Evolutionary conservation across 495 filamentous ascomycete species (phyloP), one percentile per base, ranked within the genome.

Genomic region (Lichenothelia convexa): DNA sequence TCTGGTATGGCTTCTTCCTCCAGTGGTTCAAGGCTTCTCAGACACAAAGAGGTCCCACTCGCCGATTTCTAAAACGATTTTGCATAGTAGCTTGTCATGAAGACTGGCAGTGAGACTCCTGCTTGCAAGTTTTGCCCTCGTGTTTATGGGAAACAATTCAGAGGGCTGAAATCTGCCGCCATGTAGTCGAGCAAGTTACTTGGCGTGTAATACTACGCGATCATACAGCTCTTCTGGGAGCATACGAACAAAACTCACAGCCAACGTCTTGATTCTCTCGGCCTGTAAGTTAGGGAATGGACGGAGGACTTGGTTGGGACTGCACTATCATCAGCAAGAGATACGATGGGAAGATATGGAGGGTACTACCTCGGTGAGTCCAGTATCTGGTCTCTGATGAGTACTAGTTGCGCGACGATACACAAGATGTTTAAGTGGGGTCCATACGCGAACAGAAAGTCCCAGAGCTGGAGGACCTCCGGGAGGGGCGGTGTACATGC

Each of bases 401-500:
- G 68, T 27, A 92, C 70, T 33, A 99, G 60, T 56, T 99, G 89
- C n/a, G 85, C 84, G 18, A 95, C 91, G 44, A 99, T 93, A 49
- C 91, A 95, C 7, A 99, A 52, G 34, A 99, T 80, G 46, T 99
- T 99, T 32, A 95, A 51, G 56, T 95, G 91, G 22, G 82, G 68
- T 0, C 89, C 89, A 47, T 93, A 99, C 0, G 89, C 86, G 50
- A 99, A 84, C 9, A 95, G 62, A 46, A 99, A 99, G 54, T 99
- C 89, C 89, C 89, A 99, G n/a, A 95, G 65, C 36, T 78, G 71
- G 23, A 97, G 60, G 4, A 99, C 89, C 50, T 99, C 87, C 0
- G 86, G 89, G 23, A 99, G 55, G 2, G 89, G 91, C n/a, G 91
- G 91, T 17, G 91, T 95, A 47, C 89, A 94, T 21, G 91, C 89